Evolutionary conservation across 2,329 filamentous ascomycete genomes (phyloP).

Genomic region (Lasiodiplodia citricola): DNA sequence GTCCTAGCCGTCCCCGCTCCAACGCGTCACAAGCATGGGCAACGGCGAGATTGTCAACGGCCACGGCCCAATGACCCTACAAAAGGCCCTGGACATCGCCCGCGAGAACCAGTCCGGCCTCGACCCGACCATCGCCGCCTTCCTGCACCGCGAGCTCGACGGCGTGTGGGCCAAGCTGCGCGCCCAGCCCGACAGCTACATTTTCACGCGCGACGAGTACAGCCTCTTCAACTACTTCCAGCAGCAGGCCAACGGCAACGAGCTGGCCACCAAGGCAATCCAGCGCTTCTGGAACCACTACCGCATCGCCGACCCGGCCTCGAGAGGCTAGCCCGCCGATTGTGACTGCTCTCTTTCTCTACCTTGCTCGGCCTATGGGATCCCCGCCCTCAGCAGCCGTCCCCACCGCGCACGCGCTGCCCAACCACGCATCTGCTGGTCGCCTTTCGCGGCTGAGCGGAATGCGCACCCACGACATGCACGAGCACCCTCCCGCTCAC

Average conservation of each 20-base stretch:
- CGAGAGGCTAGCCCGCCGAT: neutral
- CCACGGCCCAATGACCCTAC: slow-evolving; percentile 57
- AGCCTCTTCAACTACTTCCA: slow-evolving; percentile 87
- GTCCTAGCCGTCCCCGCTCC: slow-evolving; percentile 33
- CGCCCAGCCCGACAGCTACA: slow-evolving; percentile 68
- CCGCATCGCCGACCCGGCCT: slow-evolving; percentile 33
- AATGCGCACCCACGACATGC: slow-evolving; percentile 9
- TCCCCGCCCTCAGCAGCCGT: slow-evolving; percentile 9
- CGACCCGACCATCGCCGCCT: slow-evolving; percentile 66
- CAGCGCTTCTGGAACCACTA: slow-evolving; percentile 63
- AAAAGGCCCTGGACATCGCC: slow-evolving; percentile 75
- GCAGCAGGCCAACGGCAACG: slow-evolving; percentile 63
- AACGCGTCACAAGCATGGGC: slow-evolving; percentile 40
- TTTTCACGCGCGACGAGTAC: slow-evolving; percentile 79
- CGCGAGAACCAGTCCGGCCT: slow-evolving; percentile 73
- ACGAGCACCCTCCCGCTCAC: slow-evolving; percentile 8
- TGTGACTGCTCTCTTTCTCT: slow-evolving; percentile 26
- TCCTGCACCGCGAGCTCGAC: slow-evolving; percentile 64
- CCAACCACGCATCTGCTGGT: slow-evolving; percentile 5
- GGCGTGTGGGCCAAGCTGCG: slow-evolving; percentile 73
- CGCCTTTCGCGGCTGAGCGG: slow-evolving; percentile 7
- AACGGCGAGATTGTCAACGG: slow-evolving; percentile 46
- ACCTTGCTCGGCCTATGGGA: slow-evolving; percentile 6
- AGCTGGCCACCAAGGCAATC: slow-evolving; percentile 58
- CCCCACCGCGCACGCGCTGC: slow-evolving; percentile 2